phyloP scores from a whole-genome alignment of 768 basidiomycete species.

The Naganishia antarctica region DNA sequence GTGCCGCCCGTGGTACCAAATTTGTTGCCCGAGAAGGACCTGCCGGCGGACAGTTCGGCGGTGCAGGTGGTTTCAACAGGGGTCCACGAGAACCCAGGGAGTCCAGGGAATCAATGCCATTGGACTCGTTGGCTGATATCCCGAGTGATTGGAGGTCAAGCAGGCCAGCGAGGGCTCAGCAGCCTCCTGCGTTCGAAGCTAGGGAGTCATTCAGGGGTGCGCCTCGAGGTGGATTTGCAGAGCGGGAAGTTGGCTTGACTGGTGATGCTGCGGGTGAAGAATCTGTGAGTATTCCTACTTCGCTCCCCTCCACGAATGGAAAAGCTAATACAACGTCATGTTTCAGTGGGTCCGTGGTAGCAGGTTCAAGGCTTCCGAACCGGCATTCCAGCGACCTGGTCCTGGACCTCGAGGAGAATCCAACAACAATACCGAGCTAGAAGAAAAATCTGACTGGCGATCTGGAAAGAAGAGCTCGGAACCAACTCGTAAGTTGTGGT shows the following conservation, averaged over 20 bases:
- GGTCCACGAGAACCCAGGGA: slow-evolving; percentile 11
- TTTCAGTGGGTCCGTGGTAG: slow-evolving; percentile 48
- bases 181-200: slow-evolving; percentile 30
- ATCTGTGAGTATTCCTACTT: slow-evolving; percentile 47
- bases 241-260: slow-evolving; percentile 26
- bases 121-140: slow-evolving; percentile 59
- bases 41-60: slow-evolving; percentile 32
- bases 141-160: slow-evolving; percentile 68
- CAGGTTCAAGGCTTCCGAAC: slow-evolving; percentile 38
- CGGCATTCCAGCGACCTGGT: slow-evolving; percentile 27
- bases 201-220: slow-evolving; percentile 52
- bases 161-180: slow-evolving; percentile 44
- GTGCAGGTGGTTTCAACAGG: slow-evolving; percentile 29
- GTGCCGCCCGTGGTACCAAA: slow-evolving; percentile 48
- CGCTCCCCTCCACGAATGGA: not conserved
- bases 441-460: slow-evolving; percentile 44
- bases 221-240: slow-evolving; percentile 33
- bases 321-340: not conserved
- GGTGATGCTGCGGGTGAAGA: slow-evolving; percentile 69
- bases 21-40: slow-evolving; percentile 42
- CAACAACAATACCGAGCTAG: slow-evolving; percentile 22
- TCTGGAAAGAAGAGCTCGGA: slow-evolving; percentile 34
- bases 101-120: slow-evolving; percentile 47
- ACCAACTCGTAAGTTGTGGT: slow-evolving; percentile 26
- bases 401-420: slow-evolving; percentile 23